These are phyloP conservation scores for Solanum aculeatissimum DNA, from an alignment of 305 asterid species.

Conservation along the genomic window DNA sequence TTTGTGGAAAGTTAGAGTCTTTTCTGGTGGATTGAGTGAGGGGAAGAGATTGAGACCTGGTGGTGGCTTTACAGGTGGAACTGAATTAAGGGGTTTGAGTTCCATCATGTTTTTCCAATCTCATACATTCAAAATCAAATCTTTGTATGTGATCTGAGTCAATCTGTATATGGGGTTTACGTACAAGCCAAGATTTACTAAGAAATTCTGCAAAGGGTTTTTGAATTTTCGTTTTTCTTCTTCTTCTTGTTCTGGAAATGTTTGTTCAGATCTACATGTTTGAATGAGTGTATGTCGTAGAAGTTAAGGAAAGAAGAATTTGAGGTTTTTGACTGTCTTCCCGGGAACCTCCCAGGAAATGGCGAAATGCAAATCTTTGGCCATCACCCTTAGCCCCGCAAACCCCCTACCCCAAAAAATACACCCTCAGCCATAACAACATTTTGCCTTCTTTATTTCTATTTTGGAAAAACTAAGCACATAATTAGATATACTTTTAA, in stretches of 20 bases:
- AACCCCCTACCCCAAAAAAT: background rate
- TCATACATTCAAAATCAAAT: background rate
- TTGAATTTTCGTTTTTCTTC: background rate
- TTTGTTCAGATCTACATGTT: background rate
- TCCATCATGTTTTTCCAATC: conserved; percentile 25
- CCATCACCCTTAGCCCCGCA: background rate
- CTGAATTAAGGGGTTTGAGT: conserved; percentile 13
- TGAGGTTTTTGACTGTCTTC: background rate
- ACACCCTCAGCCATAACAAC: background rate
- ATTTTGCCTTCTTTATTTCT: background rate
- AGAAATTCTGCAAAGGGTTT: background rate
- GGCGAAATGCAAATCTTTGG: background rate
- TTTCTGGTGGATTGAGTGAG: conserved; percentile 37
- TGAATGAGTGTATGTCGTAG: background rate
- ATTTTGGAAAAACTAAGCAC: too few species aligned
- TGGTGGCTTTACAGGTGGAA: conserved; percentile 31
- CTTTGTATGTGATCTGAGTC: background rate
- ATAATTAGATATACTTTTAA: too few species aligned
- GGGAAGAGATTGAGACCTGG: conserved; percentile 61
- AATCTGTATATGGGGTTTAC: background rate
- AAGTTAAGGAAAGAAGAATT: background rate
- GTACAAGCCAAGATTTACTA: background rate
- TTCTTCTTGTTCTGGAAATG: background rate
- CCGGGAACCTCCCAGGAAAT: background rate
- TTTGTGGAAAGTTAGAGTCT: conserved; percentile 46